These are phyloP conservation scores for Saturnispora quitensis DNA, from an alignment of 805 yeast species.

Conservation along the genomic window DNA sequence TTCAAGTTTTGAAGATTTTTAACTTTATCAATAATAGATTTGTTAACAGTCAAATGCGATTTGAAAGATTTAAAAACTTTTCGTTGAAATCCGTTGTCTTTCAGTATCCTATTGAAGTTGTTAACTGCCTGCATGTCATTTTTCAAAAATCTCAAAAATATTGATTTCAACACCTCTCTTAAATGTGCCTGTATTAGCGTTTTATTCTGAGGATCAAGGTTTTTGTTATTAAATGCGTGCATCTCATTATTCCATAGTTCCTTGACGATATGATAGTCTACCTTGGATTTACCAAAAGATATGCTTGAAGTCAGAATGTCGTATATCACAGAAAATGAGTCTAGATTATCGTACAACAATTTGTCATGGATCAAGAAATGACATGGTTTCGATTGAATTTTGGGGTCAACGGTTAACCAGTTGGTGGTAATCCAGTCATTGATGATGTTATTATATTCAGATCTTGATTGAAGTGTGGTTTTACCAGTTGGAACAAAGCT, in stretches of 20 bases:
- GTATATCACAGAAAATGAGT: conserved; percentile 15
- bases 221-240: conserved; percentile 1
- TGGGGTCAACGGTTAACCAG: conserved; percentile 14
- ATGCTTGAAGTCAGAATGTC: conserved; percentile 5
- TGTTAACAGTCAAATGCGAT: conserved; percentile 5
- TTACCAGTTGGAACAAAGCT: conserved; percentile 1
- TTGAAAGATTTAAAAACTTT: conserved; percentile 6
- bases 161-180: conserved; percentile 15
- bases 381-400: conserved; percentile 13
- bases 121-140: not conserved
- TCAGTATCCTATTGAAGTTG: conserved; percentile 7
- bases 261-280: not conserved
- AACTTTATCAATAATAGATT: conserved; percentile 8
- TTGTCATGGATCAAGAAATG: conserved; percentile 24
- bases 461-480: conserved; percentile 13
- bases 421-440: conserved; percentile 20
- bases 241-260: conserved; percentile 17
- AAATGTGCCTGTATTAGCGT: conserved; percentile 8
- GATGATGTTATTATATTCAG: conserved; percentile 18
- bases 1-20: conserved; percentile 14
- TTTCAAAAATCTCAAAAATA: conserved; percentile 16
- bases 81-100: conserved; percentile 8
- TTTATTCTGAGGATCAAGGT: not conserved
- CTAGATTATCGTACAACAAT: conserved; percentile 15
- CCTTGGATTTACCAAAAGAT: not conserved